Evolutionary conservation across 208 protist species (phyloP).

Genomic region (Trypanosoma scelopori): DNA sequence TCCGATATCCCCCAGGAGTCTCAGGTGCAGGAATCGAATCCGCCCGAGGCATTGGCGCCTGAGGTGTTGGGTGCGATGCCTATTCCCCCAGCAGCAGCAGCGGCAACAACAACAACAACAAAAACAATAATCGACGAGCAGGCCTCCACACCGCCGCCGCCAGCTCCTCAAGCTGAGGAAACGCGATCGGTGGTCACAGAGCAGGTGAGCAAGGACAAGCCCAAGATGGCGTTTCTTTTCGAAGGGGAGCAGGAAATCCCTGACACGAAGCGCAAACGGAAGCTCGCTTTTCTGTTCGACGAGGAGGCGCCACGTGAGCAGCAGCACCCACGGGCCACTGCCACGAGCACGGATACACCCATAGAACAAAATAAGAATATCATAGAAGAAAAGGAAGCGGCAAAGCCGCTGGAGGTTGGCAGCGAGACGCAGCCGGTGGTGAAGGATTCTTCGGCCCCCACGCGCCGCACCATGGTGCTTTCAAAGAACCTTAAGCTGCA

Average conservation of each 20-base stretch:
- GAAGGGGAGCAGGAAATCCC: neutral
- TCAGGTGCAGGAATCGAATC: neutral
- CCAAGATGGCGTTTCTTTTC: constrained; percentile 17
- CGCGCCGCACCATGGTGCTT: neutral
- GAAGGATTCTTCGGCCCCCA: neutral
- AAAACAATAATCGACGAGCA: neutral
- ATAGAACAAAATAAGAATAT: neutral
- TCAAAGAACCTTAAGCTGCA: constrained; percentile 5
- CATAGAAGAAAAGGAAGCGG: neutral
- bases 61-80: neutral
- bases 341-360: no score
- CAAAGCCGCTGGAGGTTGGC: neutral
- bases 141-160: no score
- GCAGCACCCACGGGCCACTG: no score
- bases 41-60: constrained; percentile 1
- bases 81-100: neutral
- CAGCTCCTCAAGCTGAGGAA: neutral
- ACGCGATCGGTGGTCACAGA: constrained; percentile 7
- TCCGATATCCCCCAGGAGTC: neutral
- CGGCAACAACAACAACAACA: neutral
- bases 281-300: constrained; percentile 21
- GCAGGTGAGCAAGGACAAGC: constrained; percentile 5
- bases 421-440: neutral
- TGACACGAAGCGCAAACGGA: constrained; percentile 2
- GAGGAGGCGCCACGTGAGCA: neutral